phyloP scores from a whole-genome alignment of 805 yeast species.

The Nakazawaea sp. region DNA sequence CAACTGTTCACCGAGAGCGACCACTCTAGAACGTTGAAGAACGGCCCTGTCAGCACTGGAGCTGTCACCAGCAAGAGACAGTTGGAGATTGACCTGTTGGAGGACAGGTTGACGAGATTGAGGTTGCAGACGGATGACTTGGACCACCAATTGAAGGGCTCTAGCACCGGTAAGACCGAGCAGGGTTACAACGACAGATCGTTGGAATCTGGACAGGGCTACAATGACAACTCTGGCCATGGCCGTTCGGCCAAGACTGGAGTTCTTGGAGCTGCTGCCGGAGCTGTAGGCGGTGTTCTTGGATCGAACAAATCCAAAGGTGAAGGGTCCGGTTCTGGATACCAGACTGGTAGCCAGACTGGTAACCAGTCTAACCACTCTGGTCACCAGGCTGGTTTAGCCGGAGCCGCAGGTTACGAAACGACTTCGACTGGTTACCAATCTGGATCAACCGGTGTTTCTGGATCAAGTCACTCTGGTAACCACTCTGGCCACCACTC shows the following conservation, averaged over 20 bases:
- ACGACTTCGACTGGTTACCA: too few relatives aligned
- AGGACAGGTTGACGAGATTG: constrained; percentile 6
- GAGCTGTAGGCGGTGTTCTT: background rate
- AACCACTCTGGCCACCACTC: background rate
- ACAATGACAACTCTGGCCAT: background rate
- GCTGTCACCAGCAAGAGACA: background rate
- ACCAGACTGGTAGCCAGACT: too few relatives aligned
- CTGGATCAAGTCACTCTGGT: background rate
- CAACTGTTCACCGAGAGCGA: background rate
- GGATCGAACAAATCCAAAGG: background rate
- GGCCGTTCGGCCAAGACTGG: background rate
- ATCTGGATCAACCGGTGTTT: too few relatives aligned
- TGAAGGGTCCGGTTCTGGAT: constrained; percentile 1
- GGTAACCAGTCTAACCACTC: too few relatives aligned
- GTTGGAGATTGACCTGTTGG: constrained; percentile 9
- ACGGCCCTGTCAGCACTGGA: background rate
- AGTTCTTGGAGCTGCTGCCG: background rate
- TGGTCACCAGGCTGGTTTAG: background rate
- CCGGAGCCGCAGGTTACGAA: background rate
- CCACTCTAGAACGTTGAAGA: constrained; percentile 1
- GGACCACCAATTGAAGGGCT: constrained; percentile 1
- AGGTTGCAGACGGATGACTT: constrained; percentile 3
- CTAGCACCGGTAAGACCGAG: constrained; percentile 3
- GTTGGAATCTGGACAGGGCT: background rate
- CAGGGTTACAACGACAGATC: constrained; percentile 8